phyloP scores from a whole-genome alignment of 805 yeast genomes.

The Jamesozyma jinghongensis region DNA sequence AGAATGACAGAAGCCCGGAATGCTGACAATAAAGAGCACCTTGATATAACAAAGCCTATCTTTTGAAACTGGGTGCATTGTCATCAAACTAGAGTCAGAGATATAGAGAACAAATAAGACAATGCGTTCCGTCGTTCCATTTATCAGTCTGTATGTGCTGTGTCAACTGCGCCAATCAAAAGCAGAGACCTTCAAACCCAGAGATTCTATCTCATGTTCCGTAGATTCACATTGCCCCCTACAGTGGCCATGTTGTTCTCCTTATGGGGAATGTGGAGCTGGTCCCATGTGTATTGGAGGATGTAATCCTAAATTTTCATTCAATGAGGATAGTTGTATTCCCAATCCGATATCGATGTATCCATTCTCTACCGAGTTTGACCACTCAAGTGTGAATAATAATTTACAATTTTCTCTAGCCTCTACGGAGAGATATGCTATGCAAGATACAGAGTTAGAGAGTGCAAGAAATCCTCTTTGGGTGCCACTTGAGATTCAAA shows the following conservation, averaged over 20 bases:
- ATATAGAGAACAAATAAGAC: too few species aligned
- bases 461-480: neutral
- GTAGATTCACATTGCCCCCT: conserved; percentile 49
- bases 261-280: conserved; percentile 72
- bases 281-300: conserved; percentile 76
- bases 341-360: conserved; percentile 65
- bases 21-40: too few species aligned
- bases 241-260: conserved; percentile 78
- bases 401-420: neutral
- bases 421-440: conserved; percentile 2
- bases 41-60: too few species aligned
- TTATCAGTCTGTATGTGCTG: neutral
- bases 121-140: neutral
- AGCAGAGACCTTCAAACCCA: conserved; percentile 21
- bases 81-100: too few species aligned
- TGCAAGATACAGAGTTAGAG: conserved; percentile 2
- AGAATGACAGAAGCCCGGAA: too few species aligned
- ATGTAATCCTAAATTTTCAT: conserved; percentile 73
- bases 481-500: neutral
- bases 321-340: conserved; percentile 59
- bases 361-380: conserved; percentile 9
- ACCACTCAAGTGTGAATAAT: neutral
- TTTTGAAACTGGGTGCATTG: too few species aligned
- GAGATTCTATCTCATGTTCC: conserved; percentile 18
- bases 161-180: neutral